Evolutionary conservation across 2,329 filamentous ascomycete species (phyloP), one percentile per base, ranked within the genome.

Genomic region (Aspergillus quadrilineatus): DNA sequence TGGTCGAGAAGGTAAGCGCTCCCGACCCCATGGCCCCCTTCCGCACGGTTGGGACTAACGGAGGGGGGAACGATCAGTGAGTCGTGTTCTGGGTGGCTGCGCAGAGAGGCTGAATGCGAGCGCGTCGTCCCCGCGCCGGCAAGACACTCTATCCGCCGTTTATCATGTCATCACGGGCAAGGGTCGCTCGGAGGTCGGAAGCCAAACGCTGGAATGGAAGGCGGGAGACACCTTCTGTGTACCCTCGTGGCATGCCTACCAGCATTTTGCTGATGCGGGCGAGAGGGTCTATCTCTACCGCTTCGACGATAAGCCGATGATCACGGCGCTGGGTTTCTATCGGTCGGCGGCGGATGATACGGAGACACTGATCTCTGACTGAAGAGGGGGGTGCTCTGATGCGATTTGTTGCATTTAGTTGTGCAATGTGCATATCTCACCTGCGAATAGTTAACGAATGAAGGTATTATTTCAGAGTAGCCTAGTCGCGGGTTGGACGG

Each of bases 241-340:
- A 10, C 82, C 82, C 0, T 66, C 80, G 0, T 84, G 82, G 82
- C 67, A 81, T 49, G 64, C 57, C 10, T 82, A 80, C 57, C 73
- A 80, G 62, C 80, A 83, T 60, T 74, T 75, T 52, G 77, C 80
- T 1, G 67, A 67, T 10, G 58, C 56, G 1, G 55, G 1, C 2
- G 63, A 69, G 34, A 68, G 67, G 0, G 77, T 78, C 0, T 84
- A 84, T 62, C 59, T 84, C 29, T 83, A 82, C 58, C 71, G 78
- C 0, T 83, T 84, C 58, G 76, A 82, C 59, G 82, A 85, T 59
- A 79, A 77, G 68, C 81, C 81, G 0, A 82, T 85, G 80, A 67
- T 84, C 2, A 75, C 70, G 9, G 69, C 77, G 0, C 65, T 84
- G 32, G 82, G 81, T 0, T 82, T 83, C 53, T 83, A 82, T 60